phyloP scores from a whole-genome alignment of 1,139 yeast genomes.

The Protomyces pachydermus region DNA sequence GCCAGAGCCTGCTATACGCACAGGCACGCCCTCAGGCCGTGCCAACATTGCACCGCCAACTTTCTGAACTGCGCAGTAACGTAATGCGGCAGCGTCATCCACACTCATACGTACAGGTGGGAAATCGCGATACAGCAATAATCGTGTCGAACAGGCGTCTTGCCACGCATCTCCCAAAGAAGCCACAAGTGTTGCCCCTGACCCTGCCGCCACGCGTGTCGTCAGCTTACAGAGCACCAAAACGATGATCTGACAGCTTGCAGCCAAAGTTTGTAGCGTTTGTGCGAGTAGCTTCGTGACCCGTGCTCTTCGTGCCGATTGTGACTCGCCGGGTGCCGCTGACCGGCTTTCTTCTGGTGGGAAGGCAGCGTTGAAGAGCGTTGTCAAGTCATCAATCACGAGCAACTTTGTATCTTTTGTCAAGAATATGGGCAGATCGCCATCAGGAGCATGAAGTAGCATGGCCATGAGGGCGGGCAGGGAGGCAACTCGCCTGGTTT shows the following conservation, averaged over 20 bases:
- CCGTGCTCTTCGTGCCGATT: constrained; percentile 12
- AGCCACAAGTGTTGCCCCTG: constrained; percentile 11
- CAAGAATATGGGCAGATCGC: background rate
- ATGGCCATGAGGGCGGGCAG: constrained; percentile 22
- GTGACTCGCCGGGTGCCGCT: background rate
- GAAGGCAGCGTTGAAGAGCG: constrained; percentile 25
- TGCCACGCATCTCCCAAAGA: constrained; percentile 19
- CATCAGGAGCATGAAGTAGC: background rate
- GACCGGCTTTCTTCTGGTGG: constrained; percentile 11
- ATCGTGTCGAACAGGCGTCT: background rate
- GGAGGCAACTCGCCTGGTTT: constrained; percentile 10
- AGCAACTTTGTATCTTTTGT: constrained; percentile 10
- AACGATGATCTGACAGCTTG: constrained; percentile 5
- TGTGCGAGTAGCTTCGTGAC: constrained; percentile 16
- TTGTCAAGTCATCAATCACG: constrained; percentile 27
- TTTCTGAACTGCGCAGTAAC: constrained; percentile 17
- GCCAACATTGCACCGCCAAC: background rate
- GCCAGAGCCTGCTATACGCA: background rate
- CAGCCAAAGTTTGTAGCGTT: constrained; percentile 18
- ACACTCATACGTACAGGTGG: background rate
- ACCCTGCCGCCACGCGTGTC: constrained; percentile 5
- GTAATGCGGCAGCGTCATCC: constrained; percentile 8
- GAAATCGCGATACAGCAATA: constrained; percentile 12
- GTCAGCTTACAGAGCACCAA: constrained; percentile 17
- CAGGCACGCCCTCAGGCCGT: background rate